Evolutionary conservation across 139 green algal genomes (phyloP).

Genomic region (Nannochloris sp.): DNA sequence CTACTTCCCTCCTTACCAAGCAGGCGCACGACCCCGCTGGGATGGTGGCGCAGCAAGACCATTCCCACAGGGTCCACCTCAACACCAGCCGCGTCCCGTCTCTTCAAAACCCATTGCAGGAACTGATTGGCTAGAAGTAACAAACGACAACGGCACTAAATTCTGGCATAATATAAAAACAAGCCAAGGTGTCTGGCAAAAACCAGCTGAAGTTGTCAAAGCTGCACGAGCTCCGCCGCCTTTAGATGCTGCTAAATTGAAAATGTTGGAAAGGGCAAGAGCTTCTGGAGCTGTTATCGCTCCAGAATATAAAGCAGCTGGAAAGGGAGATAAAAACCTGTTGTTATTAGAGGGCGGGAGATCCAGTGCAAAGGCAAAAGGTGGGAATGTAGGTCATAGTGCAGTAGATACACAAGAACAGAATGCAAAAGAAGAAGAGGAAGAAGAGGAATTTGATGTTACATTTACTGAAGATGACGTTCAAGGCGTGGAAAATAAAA

Average conservation of each 20-base stretch:
- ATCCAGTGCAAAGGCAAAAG: not conserved
- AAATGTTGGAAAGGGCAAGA: conserved; percentile 29
- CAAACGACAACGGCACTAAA: conserved; percentile 55
- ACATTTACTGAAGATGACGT: conserved; percentile 32
- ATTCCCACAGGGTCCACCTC: no score
- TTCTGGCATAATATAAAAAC: conserved; percentile 67
- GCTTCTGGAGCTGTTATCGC: conserved; percentile 26
- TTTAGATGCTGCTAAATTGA: conserved; percentile 22
- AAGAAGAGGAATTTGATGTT: conserved; percentile 26
- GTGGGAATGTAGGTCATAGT: not conserved
- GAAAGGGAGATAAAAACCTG: not conserved
- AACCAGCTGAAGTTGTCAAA: conserved; percentile 38
- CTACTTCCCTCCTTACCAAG: no score
- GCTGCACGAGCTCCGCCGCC: not conserved
- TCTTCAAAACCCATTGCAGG: conserved; percentile 53
- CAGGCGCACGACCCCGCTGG: no score
- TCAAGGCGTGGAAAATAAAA: not conserved
- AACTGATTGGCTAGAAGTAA: conserved; percentile 76
- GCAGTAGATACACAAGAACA: not conserved
- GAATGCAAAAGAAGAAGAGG: not conserved
- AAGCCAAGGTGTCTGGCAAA: conserved; percentile 46
- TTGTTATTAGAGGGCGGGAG: not conserved
- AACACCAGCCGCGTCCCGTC: conserved; percentile 53
- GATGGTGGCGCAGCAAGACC: no score
- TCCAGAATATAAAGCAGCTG: conserved; percentile 14